phyloP scores from a whole-genome alignment of 441 rosid genomes.

The Corymbia citriodora region DNA sequence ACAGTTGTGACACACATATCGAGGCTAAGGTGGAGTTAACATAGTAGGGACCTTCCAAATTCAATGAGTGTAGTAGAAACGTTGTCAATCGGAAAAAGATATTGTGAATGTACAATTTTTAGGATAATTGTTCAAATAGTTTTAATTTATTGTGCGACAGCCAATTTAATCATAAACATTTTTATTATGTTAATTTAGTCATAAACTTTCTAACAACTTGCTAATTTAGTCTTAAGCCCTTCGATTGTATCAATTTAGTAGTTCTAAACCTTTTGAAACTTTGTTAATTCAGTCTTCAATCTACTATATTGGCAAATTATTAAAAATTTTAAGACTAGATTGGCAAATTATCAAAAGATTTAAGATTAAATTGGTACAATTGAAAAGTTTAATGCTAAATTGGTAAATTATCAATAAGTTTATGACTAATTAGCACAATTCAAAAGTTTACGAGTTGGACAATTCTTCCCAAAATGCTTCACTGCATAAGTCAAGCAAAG shows the following conservation, averaged over 20 bases:
- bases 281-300: not conserved
- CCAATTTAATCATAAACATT: accelerated
- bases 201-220: not conserved
- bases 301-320: not conserved
- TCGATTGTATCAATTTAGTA: not conserved
- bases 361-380: not conserved
- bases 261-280: too few relatives aligned
- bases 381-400: too few relatives aligned
- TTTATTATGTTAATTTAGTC: too few relatives aligned
- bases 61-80: not conserved
- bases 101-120: not conserved
- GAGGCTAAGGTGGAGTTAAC: not conserved
- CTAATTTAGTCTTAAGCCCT: too few relatives aligned
- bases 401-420: not conserved
- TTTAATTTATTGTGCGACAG: too few relatives aligned
- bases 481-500: not conserved
- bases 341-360: too few relatives aligned
- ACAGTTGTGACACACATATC: not conserved
- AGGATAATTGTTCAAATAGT: too few relatives aligned
- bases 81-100: not conserved
- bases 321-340: too few relatives aligned
- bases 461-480: not conserved
- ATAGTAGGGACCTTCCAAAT: not conserved
- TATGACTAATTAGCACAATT: accelerated
- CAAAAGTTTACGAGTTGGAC: not conserved